phyloP scores from a whole-genome alignment of 768 basidiomycete genomes.

The Lactarius psammicola region DNA sequence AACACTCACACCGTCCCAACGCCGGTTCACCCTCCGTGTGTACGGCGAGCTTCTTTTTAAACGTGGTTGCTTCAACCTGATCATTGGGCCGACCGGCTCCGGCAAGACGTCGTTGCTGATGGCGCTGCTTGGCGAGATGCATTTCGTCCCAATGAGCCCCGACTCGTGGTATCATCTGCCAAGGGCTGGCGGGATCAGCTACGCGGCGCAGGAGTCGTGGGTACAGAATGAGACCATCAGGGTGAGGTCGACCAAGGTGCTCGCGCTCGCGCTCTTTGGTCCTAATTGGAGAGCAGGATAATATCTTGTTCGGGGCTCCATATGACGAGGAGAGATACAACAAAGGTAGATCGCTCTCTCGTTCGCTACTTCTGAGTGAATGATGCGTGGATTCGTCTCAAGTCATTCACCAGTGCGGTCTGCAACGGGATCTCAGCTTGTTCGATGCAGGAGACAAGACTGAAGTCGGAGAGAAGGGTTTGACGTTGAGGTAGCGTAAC shows the following conservation, averaged over 20 bases:
- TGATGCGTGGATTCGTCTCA: not conserved
- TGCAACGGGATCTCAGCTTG: conserved; percentile 44
- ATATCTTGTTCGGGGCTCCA: conserved; percentile 50
- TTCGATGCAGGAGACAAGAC: conserved; percentile 51
- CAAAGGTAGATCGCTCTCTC: conserved; percentile 32
- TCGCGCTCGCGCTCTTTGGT: not conserved
- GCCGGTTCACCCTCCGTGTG: conserved; percentile 50
- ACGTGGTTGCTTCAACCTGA: conserved; percentile 51
- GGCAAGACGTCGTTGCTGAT: conserved; percentile 67
- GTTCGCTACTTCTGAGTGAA: not conserved
- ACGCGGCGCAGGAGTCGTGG: conserved; percentile 85
- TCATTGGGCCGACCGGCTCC: conserved; percentile 55
- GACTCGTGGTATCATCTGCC: conserved; percentile 72
- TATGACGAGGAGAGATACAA: conserved; percentile 47
- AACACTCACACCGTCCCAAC: conserved; percentile 42
- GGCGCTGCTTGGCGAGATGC: conserved; percentile 69
- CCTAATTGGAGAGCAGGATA: conserved; percentile 37
- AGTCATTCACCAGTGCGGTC: conserved; percentile 29
- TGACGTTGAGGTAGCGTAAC: conserved; percentile 39
- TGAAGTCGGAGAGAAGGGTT: conserved; percentile 59
- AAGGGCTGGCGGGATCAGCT: conserved; percentile 65
- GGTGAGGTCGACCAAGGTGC: conserved; percentile 34
- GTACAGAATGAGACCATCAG: conserved; percentile 76
- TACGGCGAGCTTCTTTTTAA: conserved; percentile 55
- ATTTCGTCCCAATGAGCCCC: conserved; percentile 50